Percentiles rank a stretch among this genome's conserved stretches.
These are phyloP conservation scores for Dryas alaskensis DNA, from an alignment of 306 rosid species.

Conservation along the genomic window DNA sequence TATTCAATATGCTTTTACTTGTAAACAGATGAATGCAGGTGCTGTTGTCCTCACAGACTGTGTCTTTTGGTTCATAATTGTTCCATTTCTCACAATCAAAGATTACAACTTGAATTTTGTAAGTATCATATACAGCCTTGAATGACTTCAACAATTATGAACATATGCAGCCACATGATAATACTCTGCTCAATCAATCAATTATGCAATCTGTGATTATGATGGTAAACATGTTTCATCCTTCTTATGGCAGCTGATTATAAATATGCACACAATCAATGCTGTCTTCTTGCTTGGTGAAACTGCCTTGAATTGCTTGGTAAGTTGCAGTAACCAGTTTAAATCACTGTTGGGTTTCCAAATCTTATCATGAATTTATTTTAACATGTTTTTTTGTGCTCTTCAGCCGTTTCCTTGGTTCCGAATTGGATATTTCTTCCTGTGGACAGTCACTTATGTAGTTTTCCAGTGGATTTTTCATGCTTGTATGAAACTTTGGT, in stretches of 20 bases:
- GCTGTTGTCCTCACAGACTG: constrained; percentile 90
- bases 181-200: background rate
- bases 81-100: constrained; percentile 77
- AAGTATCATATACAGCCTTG: constrained; percentile 31
- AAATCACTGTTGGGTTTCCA: constrained; percentile 9
- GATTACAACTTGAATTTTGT: constrained; percentile 79
- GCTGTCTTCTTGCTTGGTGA: constrained; percentile 89
- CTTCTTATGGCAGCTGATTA: constrained; percentile 51
- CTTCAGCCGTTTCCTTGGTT: constrained; percentile 92
- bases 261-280: constrained; percentile 84
- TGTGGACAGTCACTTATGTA: constrained; percentile 82
- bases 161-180: background rate
- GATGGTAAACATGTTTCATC: constrained; percentile 14
- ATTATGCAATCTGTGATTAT: background rate
- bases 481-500: constrained; percentile 76
- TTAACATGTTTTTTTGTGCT: background rate
- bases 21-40: constrained; percentile 87
- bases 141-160: too few relatives aligned
- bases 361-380: background rate
- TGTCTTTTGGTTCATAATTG: constrained; percentile 84
- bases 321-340: constrained; percentile 26
- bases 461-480: constrained; percentile 84
- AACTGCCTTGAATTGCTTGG: constrained; percentile 78
- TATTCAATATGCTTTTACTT: constrained; percentile 5
- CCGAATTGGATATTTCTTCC: constrained; percentile 86